These are phyloP conservation scores for Botryosphaeria dothidea DNA, from an alignment of 2,329 filamentous ascomycete genomes.

Conservation along the genomic window DNA sequence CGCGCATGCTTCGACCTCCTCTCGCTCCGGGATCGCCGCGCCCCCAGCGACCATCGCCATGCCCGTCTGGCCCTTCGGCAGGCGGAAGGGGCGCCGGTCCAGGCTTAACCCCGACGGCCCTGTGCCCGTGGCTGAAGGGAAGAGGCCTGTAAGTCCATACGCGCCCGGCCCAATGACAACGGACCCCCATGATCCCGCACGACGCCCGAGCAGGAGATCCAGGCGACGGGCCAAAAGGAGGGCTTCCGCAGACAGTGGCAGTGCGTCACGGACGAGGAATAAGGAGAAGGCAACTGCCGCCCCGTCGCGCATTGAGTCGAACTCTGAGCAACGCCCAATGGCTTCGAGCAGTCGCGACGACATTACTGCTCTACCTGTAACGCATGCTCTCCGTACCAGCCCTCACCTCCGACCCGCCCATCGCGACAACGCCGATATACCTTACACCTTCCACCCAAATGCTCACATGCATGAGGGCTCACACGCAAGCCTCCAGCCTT, in stretches of 20 bases:
- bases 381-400: slow-evolving; percentile 43
- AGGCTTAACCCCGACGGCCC: slow-evolving; percentile 25
- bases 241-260: slow-evolving; percentile 15
- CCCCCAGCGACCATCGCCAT: slow-evolving; percentile 48
- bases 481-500: slow-evolving; percentile 34
- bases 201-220: slow-evolving; percentile 18
- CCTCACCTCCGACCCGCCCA: slow-evolving; percentile 50
- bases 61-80: slow-evolving; percentile 81
- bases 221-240: slow-evolving; percentile 31
- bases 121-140: slow-evolving; percentile 55
- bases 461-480: slow-evolving; percentile 30
- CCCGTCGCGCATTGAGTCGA: slow-evolving; percentile 9
- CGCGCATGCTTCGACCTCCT: slow-evolving; percentile 11
- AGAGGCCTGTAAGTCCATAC: slow-evolving; percentile 29
- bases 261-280: slow-evolving; percentile 13
- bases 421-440: slow-evolving; percentile 39
- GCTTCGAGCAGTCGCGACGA: slow-evolving; percentile 40
- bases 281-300: slow-evolving; percentile 12
- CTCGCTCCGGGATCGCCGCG: slow-evolving; percentile 11
- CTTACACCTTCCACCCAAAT: slow-evolving; percentile 44
- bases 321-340: slow-evolving; percentile 10
- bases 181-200: slow-evolving; percentile 18
- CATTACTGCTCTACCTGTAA: slow-evolving; percentile 49
- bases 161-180: slow-evolving; percentile 24
- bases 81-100: slow-evolving; percentile 17